Base-by-base conservation (phyloP, 2,329 filamentous ascomycete species). In the Monilinia fructigena region DNA sequence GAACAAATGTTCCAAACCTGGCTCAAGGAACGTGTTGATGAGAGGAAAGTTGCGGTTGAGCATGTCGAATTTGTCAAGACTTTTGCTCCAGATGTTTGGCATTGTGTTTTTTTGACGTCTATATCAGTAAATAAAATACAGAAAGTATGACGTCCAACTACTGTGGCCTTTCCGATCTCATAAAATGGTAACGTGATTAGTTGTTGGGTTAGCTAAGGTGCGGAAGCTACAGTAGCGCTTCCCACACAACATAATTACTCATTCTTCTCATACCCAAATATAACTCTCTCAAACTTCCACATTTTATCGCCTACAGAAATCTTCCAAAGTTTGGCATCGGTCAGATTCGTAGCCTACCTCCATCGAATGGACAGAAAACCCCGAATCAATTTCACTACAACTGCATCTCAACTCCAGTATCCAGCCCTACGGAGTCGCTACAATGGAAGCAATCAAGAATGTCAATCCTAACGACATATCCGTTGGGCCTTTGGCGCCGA, bases 21-120 rank as follows among this genome's bases (percentile, higher is more conserved):
- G 71, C 35, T 74, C 28, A 50, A 40, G 42, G 54, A 65, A 28
- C 48, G n/a, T 23, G 31, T 52, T 2, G 69, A 68, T 50, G 31
- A 55, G 1, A 63, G 70, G 26, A 66, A 48, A 20, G 76, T 78
- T 16, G 73, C 71, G 31, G 80, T 84, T 47, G 82, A 83, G 69
- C 84, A 88, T 76, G 82, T 87, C 50, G 86, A 89, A 77, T 78
- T 81, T 70, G 87, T 90, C 74, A 90, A 90, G 80, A 89, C 86
- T 61, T 89, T 86, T 80, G 87, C 87, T 71, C 88, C 87, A 38
- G 85, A 82, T 0, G 86, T 90, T 10, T 88, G 86, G 86, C 87
- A 90, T 77, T 87, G 85, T 71, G 88, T 90, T 66, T 89, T 66
- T 89, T 89, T 77, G 87, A 90, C 76, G 79, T 89, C 26, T 80